These are phyloP conservation scores for Myriangium duriaei DNA, from an alignment of 2,329 filamentous ascomycete genomes.

Conservation along the genomic window DNA sequence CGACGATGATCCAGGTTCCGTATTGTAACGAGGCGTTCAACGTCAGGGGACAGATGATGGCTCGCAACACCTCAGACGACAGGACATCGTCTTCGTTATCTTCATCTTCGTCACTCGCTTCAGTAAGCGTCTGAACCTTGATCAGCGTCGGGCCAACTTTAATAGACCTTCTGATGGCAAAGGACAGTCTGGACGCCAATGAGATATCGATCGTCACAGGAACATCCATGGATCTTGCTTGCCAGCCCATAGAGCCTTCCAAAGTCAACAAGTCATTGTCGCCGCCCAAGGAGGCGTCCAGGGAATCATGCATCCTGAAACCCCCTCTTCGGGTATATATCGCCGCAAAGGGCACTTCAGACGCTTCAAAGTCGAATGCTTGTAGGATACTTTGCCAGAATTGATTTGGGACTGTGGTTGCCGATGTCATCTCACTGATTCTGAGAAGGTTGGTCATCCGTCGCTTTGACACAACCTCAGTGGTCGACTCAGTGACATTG, in stretches of 20 bases:
- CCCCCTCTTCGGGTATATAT: not conserved
- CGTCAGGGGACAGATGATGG: conserved; percentile 3
- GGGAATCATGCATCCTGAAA: not conserved
- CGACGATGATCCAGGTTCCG: conserved; percentile 6
- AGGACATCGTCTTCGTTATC: not conserved
- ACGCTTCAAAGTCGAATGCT: not conserved
- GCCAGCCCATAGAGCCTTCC: not conserved
- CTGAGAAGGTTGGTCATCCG: conserved; percentile 8
- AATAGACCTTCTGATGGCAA: not conserved
- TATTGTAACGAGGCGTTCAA: not conserved
- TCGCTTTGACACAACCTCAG: conserved; percentile 10
- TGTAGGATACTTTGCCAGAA: conserved; percentile 2
- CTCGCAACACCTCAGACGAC: not conserved
- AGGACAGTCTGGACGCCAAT: not conserved
- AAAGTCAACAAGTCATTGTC: not conserved
- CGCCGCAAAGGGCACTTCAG: conserved; percentile 1
- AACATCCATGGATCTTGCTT: not conserved
- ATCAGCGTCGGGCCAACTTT: not conserved
- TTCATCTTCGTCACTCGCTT: not conserved
- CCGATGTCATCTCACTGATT: conserved; percentile 2
- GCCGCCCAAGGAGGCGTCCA: not conserved
- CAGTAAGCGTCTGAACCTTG: not conserved
- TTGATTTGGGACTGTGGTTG: not conserved
- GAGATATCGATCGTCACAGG: not conserved
- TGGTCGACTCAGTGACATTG: conserved; percentile 10